phyloP scores from a whole-genome alignment of 2,329 filamentous ascomycete genomes.

The Tolypocladium ophioglossoides region DNA sequence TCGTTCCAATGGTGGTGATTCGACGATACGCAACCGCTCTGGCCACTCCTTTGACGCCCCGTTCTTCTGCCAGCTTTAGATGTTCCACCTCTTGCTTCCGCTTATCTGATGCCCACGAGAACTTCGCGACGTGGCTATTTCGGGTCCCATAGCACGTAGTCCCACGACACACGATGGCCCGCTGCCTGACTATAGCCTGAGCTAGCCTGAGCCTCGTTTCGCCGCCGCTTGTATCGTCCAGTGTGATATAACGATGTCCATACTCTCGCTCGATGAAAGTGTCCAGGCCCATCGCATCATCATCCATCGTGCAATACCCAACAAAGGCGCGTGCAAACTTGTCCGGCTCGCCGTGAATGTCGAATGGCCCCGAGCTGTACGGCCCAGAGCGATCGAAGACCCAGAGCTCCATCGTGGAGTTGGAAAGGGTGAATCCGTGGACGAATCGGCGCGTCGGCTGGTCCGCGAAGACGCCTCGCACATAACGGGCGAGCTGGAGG shows the following conservation, averaged over 20 bases:
- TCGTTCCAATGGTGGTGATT: constrained; percentile 6
- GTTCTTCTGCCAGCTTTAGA: constrained; percentile 5
- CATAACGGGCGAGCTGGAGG: constrained; percentile 9
- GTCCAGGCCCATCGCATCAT: constrained; percentile 7
- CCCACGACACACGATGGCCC: constrained; percentile 6
- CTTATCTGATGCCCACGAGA: constrained; percentile 4
- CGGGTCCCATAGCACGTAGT: constrained; percentile 8
- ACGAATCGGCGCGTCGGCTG: constrained; percentile 12
- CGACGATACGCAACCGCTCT: constrained; percentile 6
- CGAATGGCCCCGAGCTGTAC: constrained; percentile 8
- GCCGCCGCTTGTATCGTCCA: constrained; percentile 1
- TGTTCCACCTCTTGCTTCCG: constrained; percentile 6
- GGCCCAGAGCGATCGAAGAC: constrained; percentile 11
- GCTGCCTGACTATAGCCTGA: constrained; percentile 4
- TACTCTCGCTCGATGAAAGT: constrained; percentile 2
- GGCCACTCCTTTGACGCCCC: constrained; percentile 7
- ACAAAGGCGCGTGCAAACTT: constrained; percentile 9
- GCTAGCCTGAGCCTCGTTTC: background rate
- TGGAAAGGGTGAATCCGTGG: constrained; percentile 6
- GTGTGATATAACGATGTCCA: background rate
- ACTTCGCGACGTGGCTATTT: constrained; percentile 8
- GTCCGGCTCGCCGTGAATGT: constrained; percentile 8
- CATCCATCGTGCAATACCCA: constrained; percentile 9
- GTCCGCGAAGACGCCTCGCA: constrained; percentile 2
- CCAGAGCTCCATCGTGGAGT: constrained; percentile 10